Evolutionary conservation across 2,329 filamentous ascomycete genomes (phyloP).

Genomic region (Verticillium nubilum): DNA sequence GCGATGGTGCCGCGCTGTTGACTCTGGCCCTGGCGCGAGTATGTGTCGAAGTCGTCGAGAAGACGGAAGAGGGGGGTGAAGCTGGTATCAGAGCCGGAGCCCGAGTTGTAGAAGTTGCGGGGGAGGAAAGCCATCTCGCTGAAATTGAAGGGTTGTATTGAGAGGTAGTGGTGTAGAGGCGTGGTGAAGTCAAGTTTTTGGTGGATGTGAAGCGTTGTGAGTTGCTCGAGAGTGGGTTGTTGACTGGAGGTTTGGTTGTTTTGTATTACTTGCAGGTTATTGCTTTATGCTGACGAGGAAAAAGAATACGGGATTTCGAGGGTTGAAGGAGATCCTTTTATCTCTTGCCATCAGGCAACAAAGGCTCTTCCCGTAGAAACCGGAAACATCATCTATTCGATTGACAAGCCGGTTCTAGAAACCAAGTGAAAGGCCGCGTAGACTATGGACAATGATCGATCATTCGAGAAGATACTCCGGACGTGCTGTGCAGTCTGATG

Average conservation of each 20-base stretch:
- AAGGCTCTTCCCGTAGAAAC: conserved; percentile 19
- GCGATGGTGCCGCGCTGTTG: conserved; percentile 23
- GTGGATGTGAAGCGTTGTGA: conserved; percentile 11
- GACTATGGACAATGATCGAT: not conserved
- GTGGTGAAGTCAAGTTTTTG: not conserved
- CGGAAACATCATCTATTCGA: conserved; percentile 13
- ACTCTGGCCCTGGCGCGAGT: conserved; percentile 29
- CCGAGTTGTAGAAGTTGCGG: conserved; percentile 44
- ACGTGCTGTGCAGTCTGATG: not conserved
- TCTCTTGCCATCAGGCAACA: conserved; percentile 14
- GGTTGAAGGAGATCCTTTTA: conserved; percentile 19
- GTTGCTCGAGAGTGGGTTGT: conserved; percentile 7
- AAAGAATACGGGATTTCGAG: conserved; percentile 6
- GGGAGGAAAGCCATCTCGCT: conserved; percentile 57
- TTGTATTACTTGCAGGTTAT: not conserved
- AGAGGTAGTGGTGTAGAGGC: not conserved
- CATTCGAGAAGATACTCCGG: not conserved
- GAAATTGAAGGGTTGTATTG: not conserved
- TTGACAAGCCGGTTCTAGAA: conserved; percentile 10
- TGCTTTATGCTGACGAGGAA: conserved; percentile 19
- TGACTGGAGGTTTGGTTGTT: conserved; percentile 8
- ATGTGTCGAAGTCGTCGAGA: conserved; percentile 58
- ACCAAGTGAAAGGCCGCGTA: conserved; percentile 1
- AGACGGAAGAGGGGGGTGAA: conserved; percentile 59
- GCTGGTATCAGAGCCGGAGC: conserved; percentile 39